These are phyloP conservation scores for Tylopilus cervinicoccineus DNA, from an alignment of 768 basidiomycete species.

Conservation along the genomic window DNA sequence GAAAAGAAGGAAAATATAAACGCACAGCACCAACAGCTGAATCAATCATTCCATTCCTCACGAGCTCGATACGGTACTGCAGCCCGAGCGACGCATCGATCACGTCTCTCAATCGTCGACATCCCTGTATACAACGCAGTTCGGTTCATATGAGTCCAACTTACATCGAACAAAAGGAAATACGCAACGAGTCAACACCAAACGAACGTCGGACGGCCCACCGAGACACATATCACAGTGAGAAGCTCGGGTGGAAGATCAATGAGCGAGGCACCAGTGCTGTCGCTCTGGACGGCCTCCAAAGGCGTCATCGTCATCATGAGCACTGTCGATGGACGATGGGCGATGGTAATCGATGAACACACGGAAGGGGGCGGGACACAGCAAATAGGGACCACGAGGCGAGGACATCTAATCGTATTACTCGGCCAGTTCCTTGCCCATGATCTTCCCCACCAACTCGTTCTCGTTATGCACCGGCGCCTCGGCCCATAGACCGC, in stretches of 20 bases:
- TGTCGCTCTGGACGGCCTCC: background rate
- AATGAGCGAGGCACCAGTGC: constrained; percentile 2
- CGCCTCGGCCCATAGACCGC: constrained; percentile 77
- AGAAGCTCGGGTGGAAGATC: constrained; percentile 17
- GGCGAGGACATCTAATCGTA: background rate
- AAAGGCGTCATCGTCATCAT: background rate
- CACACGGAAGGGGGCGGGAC: background rate
- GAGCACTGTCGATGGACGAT: too few species aligned
- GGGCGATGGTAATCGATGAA: background rate
- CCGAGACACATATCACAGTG: constrained; percentile 7
- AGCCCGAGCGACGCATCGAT: constrained; percentile 30
- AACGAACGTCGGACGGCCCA: constrained; percentile 8
- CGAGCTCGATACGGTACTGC: constrained; percentile 38
- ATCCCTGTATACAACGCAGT: too few species aligned
- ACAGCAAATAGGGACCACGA: background rate
- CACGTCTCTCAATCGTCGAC: constrained; percentile 14
- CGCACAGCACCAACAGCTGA: background rate
- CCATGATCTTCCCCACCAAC: constrained; percentile 65
- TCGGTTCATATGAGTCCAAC: too few species aligned
- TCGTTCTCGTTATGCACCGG: constrained; percentile 62
- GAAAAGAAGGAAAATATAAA: too few species aligned
- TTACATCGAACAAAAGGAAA: too few species aligned
- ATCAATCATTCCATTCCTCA: constrained; percentile 34
- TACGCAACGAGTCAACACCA: constrained; percentile 13
- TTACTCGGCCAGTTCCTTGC: constrained; percentile 32